phyloP scores from a whole-genome alignment of 202 grass and related monocot species.

The Elaeis oleifera region DNA sequence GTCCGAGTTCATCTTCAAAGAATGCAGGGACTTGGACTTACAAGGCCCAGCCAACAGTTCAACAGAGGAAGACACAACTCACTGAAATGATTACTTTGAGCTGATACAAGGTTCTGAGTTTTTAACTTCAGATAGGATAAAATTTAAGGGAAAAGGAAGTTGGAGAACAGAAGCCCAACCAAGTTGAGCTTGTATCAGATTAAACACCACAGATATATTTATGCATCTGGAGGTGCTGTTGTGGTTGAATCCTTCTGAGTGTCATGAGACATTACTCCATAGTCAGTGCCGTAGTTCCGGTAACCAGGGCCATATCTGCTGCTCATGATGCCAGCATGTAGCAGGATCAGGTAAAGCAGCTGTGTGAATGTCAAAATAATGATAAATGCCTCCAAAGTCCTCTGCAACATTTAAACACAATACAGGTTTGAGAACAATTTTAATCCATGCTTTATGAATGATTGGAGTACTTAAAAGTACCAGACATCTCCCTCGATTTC shows the following conservation, averaged over 20 bases:
- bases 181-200: too few relatives aligned
- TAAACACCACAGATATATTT: too few relatives aligned
- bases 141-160: too few relatives aligned
- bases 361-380: slow-evolving; percentile 19
- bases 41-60: slow-evolving; percentile 11
- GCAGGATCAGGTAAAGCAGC: slow-evolving; percentile 16
- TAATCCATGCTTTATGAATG: neutral
- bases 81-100: neutral
- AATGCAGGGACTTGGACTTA: slow-evolving; percentile 5
- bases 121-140: too few relatives aligned
- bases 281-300: slow-evolving; percentile 4
- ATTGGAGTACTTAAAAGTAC: neutral
- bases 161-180: too few relatives aligned
- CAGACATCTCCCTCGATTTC: slow-evolving; percentile 1
- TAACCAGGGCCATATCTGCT: slow-evolving; percentile 7
- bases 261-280: neutral
- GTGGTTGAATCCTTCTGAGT: neutral
- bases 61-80: neutral
- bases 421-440: neutral
- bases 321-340: slow-evolving; percentile 7
- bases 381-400: slow-evolving; percentile 2
- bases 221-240: slow-evolving; percentile 4
- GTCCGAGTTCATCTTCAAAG: slow-evolving; percentile 65
- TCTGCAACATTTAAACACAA: slow-evolving; percentile 1
- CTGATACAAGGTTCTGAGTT: neutral